phyloP scores from a whole-genome alignment of 768 basidiomycete genomes.

The Mycena rebaudengoi region DNA sequence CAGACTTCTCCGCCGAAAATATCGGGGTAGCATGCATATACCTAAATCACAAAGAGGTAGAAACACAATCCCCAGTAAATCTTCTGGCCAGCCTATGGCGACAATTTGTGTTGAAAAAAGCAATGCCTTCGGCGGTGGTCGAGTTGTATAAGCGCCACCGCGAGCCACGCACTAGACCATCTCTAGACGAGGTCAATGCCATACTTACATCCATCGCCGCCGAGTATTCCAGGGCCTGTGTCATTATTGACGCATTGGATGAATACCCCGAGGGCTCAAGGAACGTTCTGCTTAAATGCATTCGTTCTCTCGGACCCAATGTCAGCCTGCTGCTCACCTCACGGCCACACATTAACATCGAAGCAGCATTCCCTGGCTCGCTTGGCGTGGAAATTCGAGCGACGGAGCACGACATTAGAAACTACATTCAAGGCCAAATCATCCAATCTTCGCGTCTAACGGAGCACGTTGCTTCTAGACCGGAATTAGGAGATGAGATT shows the following conservation, averaged over 20 bases:
- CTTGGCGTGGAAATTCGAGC: neutral
- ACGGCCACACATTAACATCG: neutral
- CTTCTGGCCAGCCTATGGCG: neutral
- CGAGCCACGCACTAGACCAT: neutral
- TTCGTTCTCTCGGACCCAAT: neutral
- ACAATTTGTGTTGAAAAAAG: neutral
- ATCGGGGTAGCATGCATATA: neutral
- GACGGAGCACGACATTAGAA: neutral
- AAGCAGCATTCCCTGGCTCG: neutral
- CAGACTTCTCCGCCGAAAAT: neutral
- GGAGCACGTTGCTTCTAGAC: neutral
- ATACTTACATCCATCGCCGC: neutral
- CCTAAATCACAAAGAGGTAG: neutral
- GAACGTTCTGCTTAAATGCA: neutral
- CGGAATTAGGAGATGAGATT: neutral
- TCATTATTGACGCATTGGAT: slow-evolving; percentile 5
- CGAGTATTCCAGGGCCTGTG: neutral
- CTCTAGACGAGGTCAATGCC: neutral
- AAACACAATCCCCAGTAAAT: neutral
- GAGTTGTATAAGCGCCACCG: neutral
- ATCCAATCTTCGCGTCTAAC: neutral
- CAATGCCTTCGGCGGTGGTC: neutral
- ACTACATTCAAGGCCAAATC: neutral
- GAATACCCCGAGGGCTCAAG: slow-evolving; percentile 1
- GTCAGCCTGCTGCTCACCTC: slow-evolving; percentile 6